Base-by-base conservation (phyloP, 768 basidiomycete genomes). In the Xerocomellus intermedius region DNA sequence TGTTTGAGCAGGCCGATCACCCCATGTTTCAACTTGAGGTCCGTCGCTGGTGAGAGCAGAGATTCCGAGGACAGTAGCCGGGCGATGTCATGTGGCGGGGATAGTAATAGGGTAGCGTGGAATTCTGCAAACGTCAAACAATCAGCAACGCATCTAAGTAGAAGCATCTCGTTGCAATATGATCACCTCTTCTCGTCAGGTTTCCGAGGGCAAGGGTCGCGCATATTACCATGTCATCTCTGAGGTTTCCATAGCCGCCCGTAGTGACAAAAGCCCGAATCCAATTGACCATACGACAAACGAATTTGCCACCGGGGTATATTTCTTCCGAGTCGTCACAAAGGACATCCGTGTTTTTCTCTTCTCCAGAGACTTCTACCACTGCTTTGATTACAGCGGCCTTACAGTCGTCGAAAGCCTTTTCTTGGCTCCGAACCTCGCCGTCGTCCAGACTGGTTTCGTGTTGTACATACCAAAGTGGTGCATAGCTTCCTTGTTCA, bases 1-100 rank as follows among this genome's bases (percentile, higher is more conserved):
- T 98, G 90, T 68, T 93, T 91, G 39, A 98, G 77, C 36, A 98
- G 75, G 26, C 92, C 92, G 24, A 96, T 77, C 53, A 91, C 82
- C 16, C 91, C 93, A 64, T 98, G 94, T 69, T 95, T 92, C 57
- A 95, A 76, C 69, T 94, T 91, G 67, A 91, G 77, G 65, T 92
- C 88, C 9, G 80, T 77, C 37, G 72, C 67, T 16, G 78, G 74
- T 12, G 78, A 77, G 38, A 91, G 77, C n/a, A 86, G 70, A 52
- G 74, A 71, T 17, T 70, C 69, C 6, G 87, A 87, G 8, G 80
- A 75, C 43, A 91, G 72, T 14, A 87, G 64, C 8, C 80, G 75
- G 16, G 84, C 84, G 14, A 96, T 75, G 37, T 82, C 79, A 49
- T 85, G 79, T 5, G 85, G 87, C 3, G 89, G 72, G 6, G 83